Conservation (phyloP, 2,329 filamentous ascomycete genomes). For the Arthrobotrys sphaeroides region DNA sequence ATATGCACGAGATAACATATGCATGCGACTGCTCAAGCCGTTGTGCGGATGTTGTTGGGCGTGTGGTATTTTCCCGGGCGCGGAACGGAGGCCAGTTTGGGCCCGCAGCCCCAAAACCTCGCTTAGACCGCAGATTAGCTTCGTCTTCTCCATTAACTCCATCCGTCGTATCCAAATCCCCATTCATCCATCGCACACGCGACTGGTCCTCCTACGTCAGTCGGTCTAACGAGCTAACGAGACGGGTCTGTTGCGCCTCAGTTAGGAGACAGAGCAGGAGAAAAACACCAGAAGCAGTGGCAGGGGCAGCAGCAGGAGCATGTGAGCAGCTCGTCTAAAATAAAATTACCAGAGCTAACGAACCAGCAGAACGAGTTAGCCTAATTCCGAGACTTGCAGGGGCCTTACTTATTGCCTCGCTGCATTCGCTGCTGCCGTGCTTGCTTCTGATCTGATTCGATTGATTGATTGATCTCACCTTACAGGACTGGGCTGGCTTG, state of each 20-base stretch:
- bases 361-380: neutral
- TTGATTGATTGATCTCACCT: too few relatives aligned
- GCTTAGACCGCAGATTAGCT: conserved; percentile 23
- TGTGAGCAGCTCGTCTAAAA: neutral
- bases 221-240: neutral
- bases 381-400: conserved; percentile 9
- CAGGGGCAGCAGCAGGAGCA: neutral
- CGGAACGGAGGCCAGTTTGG: conserved; percentile 3
- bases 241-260: neutral
- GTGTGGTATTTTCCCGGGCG: neutral
- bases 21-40: too few relatives aligned
- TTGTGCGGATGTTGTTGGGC: neutral
- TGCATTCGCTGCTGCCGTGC: neutral
- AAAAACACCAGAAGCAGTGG: too few relatives aligned
- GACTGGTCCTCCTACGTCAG: neutral
- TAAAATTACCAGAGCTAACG: neutral
- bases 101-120: conserved; percentile 9
- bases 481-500: neutral
- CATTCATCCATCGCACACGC: conserved; percentile 2
- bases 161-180: too few relatives aligned
- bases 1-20: too few relatives aligned
- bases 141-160: too few relatives aligned
- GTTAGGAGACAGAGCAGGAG: neutral
- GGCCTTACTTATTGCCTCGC: neutral
- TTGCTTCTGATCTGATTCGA: neutral